A percentile compares a stretch with the other conserved stretches of the same genome.
Evolutionary conservation across 2,329 filamentous ascomycete species (phyloP).

Genomic region (Colletotrichum destructivum): DNA sequence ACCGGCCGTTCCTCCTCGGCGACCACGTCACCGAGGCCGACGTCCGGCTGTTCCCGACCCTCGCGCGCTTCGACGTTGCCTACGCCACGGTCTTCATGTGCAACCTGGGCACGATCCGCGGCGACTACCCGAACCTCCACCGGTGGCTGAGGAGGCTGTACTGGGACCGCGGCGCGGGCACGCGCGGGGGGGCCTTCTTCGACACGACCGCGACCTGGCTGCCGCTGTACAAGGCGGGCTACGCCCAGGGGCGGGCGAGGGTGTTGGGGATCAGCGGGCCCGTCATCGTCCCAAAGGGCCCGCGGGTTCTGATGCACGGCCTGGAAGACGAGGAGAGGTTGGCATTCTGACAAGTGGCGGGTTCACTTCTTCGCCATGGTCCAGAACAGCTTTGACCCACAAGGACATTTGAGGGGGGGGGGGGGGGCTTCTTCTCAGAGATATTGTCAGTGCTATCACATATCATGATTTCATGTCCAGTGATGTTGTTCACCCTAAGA

Average conservation of each 20-base stretch:
- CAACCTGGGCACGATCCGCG: constrained; percentile 74
- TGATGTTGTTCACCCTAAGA: no score
- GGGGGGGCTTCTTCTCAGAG: no score
- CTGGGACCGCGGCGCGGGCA: constrained; percentile 68
- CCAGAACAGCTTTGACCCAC: neutral
- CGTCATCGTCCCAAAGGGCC: constrained; percentile 48
- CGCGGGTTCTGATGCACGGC: constrained; percentile 23
- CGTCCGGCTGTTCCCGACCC: constrained; percentile 76
- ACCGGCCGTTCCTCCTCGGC: constrained; percentile 74
- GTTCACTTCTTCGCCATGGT: neutral
- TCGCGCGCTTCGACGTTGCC: constrained; percentile 77
- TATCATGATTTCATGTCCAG: no score
- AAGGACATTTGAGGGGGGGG: no score
- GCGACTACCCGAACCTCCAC: constrained; percentile 77
- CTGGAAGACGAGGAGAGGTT: constrained; percentile 5
- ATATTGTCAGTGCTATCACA: no score
- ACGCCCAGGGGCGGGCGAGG: constrained; percentile 47
- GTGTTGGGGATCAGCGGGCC: constrained; percentile 48
- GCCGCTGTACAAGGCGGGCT: constrained; percentile 49
- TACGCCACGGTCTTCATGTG: constrained; percentile 78
- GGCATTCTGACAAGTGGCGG: neutral
- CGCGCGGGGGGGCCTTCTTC: constrained; percentile 69
- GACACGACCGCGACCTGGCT: constrained; percentile 75
- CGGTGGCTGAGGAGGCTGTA: constrained; percentile 79
- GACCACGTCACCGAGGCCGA: constrained; percentile 77